Conservation (phyloP, 768 basidiomycete species). For the Clavaria fumosa region DNA sequence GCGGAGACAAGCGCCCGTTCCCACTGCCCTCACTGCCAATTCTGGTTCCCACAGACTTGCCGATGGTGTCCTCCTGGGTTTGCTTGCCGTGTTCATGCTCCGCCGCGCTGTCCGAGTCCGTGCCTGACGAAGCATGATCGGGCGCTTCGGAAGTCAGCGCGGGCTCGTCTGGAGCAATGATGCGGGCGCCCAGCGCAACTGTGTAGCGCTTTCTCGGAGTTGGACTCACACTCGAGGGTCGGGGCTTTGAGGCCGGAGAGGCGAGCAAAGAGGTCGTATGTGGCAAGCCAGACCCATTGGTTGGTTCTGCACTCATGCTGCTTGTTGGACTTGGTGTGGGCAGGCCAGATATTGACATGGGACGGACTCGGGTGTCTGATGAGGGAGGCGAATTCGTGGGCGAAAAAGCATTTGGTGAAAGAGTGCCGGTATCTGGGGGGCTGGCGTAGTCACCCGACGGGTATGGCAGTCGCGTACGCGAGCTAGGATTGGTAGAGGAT, state of each 20-base stretch:
- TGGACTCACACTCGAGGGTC: constrained; percentile 45
- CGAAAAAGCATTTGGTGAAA: constrained; percentile 32
- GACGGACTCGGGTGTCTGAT: constrained; percentile 36
- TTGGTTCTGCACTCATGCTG: no score
- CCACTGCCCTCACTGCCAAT: constrained; percentile 12
- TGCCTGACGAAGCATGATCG: constrained; percentile 6
- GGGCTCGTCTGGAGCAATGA: constrained; percentile 28
- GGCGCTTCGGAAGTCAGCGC: constrained; percentile 11
- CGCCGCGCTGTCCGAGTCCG: constrained; percentile 11
- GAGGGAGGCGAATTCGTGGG: constrained; percentile 39
- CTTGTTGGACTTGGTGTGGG: no score
- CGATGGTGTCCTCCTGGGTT: constrained; percentile 46
- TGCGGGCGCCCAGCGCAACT: constrained; percentile 66
- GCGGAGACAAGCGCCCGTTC: constrained; percentile 9
- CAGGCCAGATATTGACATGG: constrained; percentile 20
- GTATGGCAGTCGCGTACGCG: constrained; percentile 54
- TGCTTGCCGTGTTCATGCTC: constrained; percentile 21
- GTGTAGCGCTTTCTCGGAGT: constrained; percentile 79
- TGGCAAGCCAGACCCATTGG: not conserved
- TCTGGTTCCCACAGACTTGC: constrained; percentile 31
- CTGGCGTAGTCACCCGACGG: constrained; percentile 74
- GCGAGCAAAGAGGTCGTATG: constrained; percentile 11
- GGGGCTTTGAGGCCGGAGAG: constrained; percentile 27
- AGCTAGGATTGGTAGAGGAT: constrained; percentile 26
- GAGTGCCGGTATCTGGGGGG: constrained; percentile 24